Evolutionary conservation across 768 basidiomycete species (phyloP).

Genomic region (Baorangia bicolor): DNA sequence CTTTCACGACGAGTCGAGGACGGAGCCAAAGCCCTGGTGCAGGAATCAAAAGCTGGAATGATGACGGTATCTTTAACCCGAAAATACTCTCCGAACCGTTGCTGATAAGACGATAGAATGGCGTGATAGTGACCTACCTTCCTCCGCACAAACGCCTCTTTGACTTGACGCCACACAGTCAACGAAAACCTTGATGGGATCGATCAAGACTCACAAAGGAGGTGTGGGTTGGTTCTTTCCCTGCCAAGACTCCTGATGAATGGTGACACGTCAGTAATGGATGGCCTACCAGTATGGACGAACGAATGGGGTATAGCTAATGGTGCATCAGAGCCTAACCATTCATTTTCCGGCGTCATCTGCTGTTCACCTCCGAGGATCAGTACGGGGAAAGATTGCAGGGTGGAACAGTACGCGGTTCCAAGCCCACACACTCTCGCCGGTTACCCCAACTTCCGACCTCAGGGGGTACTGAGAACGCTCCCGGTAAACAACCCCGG

Average conservation of each 20-base stretch:
- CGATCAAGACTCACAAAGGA: background rate
- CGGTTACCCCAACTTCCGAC: background rate
- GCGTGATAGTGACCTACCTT: background rate
- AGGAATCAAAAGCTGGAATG: background rate
- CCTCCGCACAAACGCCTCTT: slow-evolving; percentile 10
- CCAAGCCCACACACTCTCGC: background rate
- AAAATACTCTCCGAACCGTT: background rate
- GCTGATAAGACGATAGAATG: background rate
- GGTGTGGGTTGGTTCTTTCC: background rate
- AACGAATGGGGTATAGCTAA: background rate
- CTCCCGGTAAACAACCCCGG: background rate
- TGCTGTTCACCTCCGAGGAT: background rate
- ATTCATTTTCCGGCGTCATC: background rate
- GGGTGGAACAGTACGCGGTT: background rate
- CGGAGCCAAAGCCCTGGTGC: background rate
- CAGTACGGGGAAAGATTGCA: background rate
- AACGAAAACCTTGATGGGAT: background rate
- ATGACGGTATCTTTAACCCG: background rate
- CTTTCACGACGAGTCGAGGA: too few relatives aligned
- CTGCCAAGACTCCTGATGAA: background rate
- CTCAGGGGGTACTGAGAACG: background rate
- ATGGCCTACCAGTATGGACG: background rate
- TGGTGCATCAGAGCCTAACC: too few relatives aligned
- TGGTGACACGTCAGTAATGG: background rate
- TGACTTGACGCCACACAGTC: background rate